Percentiles rank a stretch among this genome's conserved stretches.
Evolutionary conservation across 176 grass and related monocot species (phyloP).

Genomic region (Aegilops tauschii): DNA sequence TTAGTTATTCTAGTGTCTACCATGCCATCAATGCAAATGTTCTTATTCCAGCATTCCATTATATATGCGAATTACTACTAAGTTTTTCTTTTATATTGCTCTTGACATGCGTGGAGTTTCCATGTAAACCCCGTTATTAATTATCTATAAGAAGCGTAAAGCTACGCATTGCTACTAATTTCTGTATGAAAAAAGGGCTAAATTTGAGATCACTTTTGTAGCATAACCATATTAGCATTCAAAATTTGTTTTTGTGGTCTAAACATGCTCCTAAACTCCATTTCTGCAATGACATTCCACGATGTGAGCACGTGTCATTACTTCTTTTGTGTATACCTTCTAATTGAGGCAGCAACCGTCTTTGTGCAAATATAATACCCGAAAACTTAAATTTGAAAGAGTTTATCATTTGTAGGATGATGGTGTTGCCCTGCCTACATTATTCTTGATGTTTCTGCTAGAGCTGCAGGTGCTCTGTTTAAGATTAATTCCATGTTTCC

Average conservation of each 20-base stretch:
- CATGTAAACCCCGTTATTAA: background rate
- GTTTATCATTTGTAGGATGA: background rate
- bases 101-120: background rate
- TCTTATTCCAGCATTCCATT: background rate
- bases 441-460: background rate
- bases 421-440: background rate
- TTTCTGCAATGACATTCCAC: background rate
- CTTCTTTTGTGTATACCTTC: background rate
- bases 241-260: background rate
- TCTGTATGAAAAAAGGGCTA: background rate
- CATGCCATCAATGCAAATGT: constrained; percentile 8
- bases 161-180: background rate
- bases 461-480: background rate
- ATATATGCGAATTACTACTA: background rate
- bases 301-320: background rate
- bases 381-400: background rate
- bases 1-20: background rate
- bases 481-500: constrained; percentile 9
- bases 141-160: constrained; percentile 20
- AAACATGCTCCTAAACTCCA: background rate
- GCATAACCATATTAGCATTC: background rate
- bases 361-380: background rate
- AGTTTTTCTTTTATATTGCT: too few relatives aligned
- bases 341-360: constrained; percentile 11
- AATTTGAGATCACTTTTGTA: background rate